Conservation (phyloP, 768 basidiomycete genomes). For the Pluteus cervinus region DNA sequence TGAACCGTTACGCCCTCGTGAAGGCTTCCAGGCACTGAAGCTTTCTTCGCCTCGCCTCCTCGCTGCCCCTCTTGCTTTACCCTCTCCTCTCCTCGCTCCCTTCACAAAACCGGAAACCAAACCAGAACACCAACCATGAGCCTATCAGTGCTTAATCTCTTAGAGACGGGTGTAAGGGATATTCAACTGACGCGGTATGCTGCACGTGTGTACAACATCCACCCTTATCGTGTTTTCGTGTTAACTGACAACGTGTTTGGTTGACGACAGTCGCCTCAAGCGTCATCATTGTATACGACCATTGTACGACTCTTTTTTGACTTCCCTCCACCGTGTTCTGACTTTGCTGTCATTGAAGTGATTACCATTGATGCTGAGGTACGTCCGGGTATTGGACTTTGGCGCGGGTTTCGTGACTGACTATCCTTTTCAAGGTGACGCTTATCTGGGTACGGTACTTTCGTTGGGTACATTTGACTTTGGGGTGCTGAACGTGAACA, state of each 20-base stretch:
- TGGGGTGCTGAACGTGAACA: background rate
- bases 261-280: conserved; percentile 50
- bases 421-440: conserved; percentile 29
- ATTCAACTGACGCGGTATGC: conserved; percentile 36
- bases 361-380: conserved; percentile 51
- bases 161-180: conserved; percentile 27
- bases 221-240: background rate
- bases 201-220: conserved; percentile 27
- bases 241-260: conserved; percentile 1
- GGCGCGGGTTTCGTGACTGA: conserved; percentile 2
- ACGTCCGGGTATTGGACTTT: conserved; percentile 8
- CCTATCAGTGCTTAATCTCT: too few species aligned
- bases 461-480: background rate
- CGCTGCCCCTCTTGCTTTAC: too few species aligned
- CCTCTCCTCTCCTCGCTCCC: too few species aligned
- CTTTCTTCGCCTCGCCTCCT: too few species aligned
- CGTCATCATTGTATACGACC: conserved; percentile 47
- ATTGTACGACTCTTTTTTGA: conserved; percentile 29
- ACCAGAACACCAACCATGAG: too few species aligned
- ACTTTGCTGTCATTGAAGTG: conserved; percentile 21
- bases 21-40: too few species aligned
- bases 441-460: conserved; percentile 45
- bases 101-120: too few species aligned
- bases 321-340: background rate
- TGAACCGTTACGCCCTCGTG: too few species aligned